These are phyloP conservation scores for Fimicolochytrium jonesii DNA, from an alignment of 192 early-diverging fungal genomes.

Conservation along the genomic window DNA sequence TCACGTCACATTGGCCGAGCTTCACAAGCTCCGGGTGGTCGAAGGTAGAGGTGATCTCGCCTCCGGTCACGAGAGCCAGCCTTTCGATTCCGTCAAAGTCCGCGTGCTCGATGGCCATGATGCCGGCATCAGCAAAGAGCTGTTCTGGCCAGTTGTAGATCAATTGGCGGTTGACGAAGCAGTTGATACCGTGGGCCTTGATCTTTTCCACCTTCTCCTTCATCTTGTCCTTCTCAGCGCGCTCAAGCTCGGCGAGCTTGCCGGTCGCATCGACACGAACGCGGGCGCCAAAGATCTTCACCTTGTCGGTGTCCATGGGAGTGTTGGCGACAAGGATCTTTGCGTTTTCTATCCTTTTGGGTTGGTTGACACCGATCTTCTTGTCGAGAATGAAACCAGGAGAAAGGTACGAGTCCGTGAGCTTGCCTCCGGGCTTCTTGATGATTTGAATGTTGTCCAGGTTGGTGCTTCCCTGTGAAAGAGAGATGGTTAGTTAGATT, in stretches of 20 bases:
- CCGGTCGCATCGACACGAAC: constrained; percentile 94
- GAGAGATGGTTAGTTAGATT: not conserved
- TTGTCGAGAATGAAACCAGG: constrained; percentile 99
- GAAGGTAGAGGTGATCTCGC: constrained; percentile 98
- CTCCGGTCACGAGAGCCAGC: constrained; percentile 95
- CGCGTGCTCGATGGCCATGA: constrained; percentile 97
- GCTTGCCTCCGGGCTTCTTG: constrained; percentile 94
- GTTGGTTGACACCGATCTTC: constrained; percentile 98
- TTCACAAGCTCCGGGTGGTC: constrained; percentile 96
- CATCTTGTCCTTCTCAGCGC: constrained; percentile 98
- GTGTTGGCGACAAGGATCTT: constrained; percentile 98
- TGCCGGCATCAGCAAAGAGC: constrained; percentile 94
- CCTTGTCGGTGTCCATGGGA: constrained; percentile 99
- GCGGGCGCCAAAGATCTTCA: constrained; percentile 98
- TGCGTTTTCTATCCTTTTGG: constrained; percentile 92
- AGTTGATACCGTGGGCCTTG: constrained; percentile 95
- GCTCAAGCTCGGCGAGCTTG: constrained; percentile 96
- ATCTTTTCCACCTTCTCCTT: constrained; percentile 98
- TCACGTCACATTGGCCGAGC: constrained; percentile 90
- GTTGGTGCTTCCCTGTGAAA: constrained; percentile 79
- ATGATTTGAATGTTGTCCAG: constrained; percentile 99
- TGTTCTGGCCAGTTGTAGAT: constrained; percentile 99
- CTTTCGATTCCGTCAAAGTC: constrained; percentile 98
- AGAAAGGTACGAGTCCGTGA: constrained; percentile 92
- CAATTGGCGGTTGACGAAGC: constrained; percentile 98